Evolutionary conservation across 805 yeast species (phyloP).

Genomic region (Wickerhamomyces bovis): DNA sequence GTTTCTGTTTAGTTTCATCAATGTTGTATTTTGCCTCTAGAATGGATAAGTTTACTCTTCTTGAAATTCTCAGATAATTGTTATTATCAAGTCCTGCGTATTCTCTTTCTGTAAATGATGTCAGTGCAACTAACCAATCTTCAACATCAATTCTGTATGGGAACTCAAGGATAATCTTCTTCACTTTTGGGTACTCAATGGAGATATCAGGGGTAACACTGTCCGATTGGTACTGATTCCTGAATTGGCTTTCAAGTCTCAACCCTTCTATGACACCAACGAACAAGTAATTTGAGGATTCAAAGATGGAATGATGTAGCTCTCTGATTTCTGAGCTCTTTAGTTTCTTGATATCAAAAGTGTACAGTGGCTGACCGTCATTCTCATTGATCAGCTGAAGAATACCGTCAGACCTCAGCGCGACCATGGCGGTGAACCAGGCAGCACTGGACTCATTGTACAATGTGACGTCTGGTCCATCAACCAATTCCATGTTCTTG

Average conservation of each 20-base stretch:
- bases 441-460: constrained; percentile 36
- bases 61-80: constrained; percentile 43
- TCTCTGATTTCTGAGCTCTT: constrained; percentile 58
- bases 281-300: constrained; percentile 51
- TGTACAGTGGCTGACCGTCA: constrained; percentile 57
- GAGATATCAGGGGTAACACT: constrained; percentile 20
- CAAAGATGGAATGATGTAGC: constrained; percentile 56
- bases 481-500: constrained; percentile 11
- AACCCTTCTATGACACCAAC: constrained; percentile 52
- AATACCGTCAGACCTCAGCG: constrained; percentile 55
- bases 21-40: constrained; percentile 57
- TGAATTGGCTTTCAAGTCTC: constrained; percentile 30
- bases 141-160: constrained; percentile 65
- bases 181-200: constrained; percentile 22
- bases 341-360: constrained; percentile 48
- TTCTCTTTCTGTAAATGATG: constrained; percentile 57
- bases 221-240: neutral
- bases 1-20: neutral
- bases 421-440: constrained; percentile 74
- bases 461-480: constrained; percentile 14
- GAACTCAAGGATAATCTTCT: constrained; percentile 50
- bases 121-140: constrained; percentile 69
- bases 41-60: constrained; percentile 48
- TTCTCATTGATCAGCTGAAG: constrained; percentile 54
- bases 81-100: constrained; percentile 28